These are phyloP conservation scores for Claviceps sp. DNA, from an alignment of 2,329 filamentous ascomycete genomes.

Conservation along the genomic window DNA sequence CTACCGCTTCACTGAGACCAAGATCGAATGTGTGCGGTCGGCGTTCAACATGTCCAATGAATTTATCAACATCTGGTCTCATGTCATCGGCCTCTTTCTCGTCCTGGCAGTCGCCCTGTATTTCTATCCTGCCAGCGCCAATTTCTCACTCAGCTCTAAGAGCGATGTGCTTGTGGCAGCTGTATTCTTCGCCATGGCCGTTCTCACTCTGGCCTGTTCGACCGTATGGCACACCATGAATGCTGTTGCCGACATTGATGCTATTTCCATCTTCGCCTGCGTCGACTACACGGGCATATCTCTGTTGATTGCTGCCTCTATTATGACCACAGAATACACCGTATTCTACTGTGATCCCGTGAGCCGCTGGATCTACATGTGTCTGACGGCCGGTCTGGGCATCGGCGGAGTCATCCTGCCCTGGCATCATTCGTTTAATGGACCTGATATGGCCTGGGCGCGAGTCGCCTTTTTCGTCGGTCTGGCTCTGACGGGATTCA, in stretches of 20 bases:
- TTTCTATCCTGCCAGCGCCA: constrained; percentile 80
- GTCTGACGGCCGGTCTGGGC: constrained; percentile 66
- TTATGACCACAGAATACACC: constrained; percentile 97
- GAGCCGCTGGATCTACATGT: constrained; percentile 77
- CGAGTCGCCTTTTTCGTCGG: constrained; percentile 86
- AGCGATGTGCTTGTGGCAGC: constrained; percentile 83
- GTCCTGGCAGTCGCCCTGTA: constrained; percentile 86
- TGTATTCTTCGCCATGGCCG: constrained; percentile 91
- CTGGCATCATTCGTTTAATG: constrained; percentile 94
- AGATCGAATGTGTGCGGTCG: constrained; percentile 75
- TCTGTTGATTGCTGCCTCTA: constrained; percentile 83
- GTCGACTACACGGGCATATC: constrained; percentile 98
- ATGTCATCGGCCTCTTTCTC: constrained; percentile 76
- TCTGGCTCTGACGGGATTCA: constrained; percentile 75
- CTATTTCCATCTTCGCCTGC: constrained; percentile 91
- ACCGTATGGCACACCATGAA: constrained; percentile 99
- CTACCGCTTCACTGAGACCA: constrained; percentile 88
- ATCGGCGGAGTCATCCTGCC: constrained; percentile 81
- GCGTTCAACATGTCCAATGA: constrained; percentile 83
- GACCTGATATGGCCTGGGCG: constrained; percentile 80
- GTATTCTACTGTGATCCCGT: constrained; percentile 95
- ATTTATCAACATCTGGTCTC: constrained; percentile 95
- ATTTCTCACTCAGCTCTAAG: constrained; percentile 77
- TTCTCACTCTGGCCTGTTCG: constrained; percentile 88
- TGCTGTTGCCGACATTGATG: constrained; percentile 75